A percentile compares a stretch with the other conserved stretches of the same genome.
phyloP scores from a whole-genome alignment of 129 eudicot genomes.

The Flaveria trinervia region DNA sequence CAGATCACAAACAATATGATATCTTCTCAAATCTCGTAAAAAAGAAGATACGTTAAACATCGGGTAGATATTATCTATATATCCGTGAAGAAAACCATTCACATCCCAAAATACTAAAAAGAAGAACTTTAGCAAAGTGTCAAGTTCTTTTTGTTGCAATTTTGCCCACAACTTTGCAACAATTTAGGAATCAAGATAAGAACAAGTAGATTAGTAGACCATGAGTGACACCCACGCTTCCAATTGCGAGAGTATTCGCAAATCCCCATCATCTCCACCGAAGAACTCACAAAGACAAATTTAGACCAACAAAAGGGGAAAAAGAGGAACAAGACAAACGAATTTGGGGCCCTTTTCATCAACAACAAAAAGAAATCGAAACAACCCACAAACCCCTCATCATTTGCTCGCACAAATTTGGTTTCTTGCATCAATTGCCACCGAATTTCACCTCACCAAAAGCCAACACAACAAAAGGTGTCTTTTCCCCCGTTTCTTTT shows the following conservation, averaged over 20 bases:
- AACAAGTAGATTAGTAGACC: conserved; percentile 21
- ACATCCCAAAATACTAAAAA: neutral
- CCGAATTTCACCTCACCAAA: conserved; percentile 27
- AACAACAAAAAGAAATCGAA: conserved; percentile 18
- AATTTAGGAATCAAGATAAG: conserved; percentile 19
- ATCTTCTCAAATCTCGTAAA: no score
- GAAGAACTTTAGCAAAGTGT: neutral
- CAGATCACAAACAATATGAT: no score
- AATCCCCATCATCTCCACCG: neutral
- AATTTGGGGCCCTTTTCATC: conserved; percentile 13
- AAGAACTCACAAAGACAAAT: conserved; percentile 25
- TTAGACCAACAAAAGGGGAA: conserved; percentile 9
- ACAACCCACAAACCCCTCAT: conserved; percentile 1
- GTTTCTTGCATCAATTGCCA: conserved; percentile 17
- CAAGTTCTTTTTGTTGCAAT: conserved; percentile 20
- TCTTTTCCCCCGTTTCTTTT: conserved; percentile 25
- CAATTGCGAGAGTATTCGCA: conserved; percentile 1
- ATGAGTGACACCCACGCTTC: conserved; percentile 35
- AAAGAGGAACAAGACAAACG: conserved; percentile 26
- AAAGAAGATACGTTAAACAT: no score
- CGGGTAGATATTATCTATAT: no score
- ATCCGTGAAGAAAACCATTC: no score
- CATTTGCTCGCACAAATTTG: neutral
- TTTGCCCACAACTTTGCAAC: conserved; percentile 17
- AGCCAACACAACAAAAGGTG: conserved; percentile 33